These are phyloP conservation scores for Phlebiopsis gigantea DNA, from an alignment of 768 basidiomycete species.

Conservation along the genomic window DNA sequence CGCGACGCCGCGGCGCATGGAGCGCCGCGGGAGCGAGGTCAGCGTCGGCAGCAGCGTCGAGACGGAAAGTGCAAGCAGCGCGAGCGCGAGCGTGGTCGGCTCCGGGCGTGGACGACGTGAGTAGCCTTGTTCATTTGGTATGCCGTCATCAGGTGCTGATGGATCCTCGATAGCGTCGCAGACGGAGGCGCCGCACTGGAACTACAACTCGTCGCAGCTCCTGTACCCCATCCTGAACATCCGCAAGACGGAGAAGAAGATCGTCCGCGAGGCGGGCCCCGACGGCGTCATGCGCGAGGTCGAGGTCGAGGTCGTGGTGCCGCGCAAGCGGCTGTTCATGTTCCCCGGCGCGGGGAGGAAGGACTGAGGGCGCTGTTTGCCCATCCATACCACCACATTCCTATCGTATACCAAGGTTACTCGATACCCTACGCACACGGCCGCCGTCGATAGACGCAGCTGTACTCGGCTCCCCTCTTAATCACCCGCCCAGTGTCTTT, in stretches of 20 bases:
- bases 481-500: neutral
- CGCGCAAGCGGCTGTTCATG: constrained; percentile 62
- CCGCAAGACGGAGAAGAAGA: constrained; percentile 48
- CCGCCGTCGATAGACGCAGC: neutral
- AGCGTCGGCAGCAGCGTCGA: constrained; percentile 20
- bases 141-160: neutral
- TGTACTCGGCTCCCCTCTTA: no score
- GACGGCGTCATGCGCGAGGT: constrained; percentile 47
- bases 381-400: neutral
- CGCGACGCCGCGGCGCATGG: neutral
- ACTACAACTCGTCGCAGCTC: constrained; percentile 59
- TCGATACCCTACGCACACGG: neutral
- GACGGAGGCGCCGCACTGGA: constrained; percentile 1
- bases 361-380: neutral
- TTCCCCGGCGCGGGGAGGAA: constrained; percentile 40
- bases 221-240: constrained; percentile 62
- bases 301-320: constrained; percentile 50
- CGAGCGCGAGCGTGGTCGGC: neutral
- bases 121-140: neutral
- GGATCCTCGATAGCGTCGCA: neutral
- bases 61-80: constrained; percentile 11
- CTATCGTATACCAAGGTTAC: neutral
- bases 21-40: constrained; percentile 31
- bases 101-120: constrained; percentile 20
- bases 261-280: constrained; percentile 40